These are phyloP conservation scores for Anastatica hierochuntica DNA, from an alignment of 345 rosid species.

Conservation along the genomic window DNA sequence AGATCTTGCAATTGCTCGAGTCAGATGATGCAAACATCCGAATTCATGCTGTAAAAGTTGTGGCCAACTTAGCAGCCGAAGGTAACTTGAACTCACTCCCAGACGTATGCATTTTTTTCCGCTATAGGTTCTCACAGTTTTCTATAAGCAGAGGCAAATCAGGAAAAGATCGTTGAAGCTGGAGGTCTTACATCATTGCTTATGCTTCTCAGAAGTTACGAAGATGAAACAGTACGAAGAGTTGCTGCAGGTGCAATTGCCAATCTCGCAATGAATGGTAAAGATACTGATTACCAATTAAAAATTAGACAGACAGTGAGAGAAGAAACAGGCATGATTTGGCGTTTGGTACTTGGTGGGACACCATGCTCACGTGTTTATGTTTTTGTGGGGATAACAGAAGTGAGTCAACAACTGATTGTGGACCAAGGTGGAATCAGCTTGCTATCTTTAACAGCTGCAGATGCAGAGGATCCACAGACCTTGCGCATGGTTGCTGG, in stretches of 20 bases:
- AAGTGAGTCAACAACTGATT: slow-evolving; percentile 91
- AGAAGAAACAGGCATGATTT: slow-evolving; percentile 6
- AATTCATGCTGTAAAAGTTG: slow-evolving; percentile 96
- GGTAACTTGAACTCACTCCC: slow-evolving; percentile 33
- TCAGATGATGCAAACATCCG: slow-evolving; percentile 92
- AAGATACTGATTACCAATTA: background rate
- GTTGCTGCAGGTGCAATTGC: slow-evolving; percentile 99
- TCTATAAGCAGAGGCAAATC: slow-evolving; percentile 71
- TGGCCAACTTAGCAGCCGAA: slow-evolving; percentile 97
- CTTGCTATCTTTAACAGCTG: slow-evolving; percentile 71
- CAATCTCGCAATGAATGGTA: slow-evolving; percentile 99
- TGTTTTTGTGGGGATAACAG: slow-evolving; percentile 36
- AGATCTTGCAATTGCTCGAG: slow-evolving; percentile 75
- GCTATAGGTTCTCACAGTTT: background rate
- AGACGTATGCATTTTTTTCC: background rate
- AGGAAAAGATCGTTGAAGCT: slow-evolving; percentile 93
- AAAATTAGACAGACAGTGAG: background rate
- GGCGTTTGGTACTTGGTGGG: background rate
- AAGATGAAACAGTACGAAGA: slow-evolving; percentile 88
- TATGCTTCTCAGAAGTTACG: slow-evolving; percentile 77
- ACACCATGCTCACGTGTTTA: slow-evolving; percentile 9
- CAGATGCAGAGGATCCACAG: slow-evolving; percentile 90
- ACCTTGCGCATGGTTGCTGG: slow-evolving; percentile 98
- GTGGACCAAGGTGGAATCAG: slow-evolving; percentile 91
- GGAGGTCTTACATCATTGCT: slow-evolving; percentile 89